These are phyloP conservation scores for Trichaptum fuscoviolaceum DNA, from an alignment of 768 basidiomycete species.

Conservation along the genomic window DNA sequence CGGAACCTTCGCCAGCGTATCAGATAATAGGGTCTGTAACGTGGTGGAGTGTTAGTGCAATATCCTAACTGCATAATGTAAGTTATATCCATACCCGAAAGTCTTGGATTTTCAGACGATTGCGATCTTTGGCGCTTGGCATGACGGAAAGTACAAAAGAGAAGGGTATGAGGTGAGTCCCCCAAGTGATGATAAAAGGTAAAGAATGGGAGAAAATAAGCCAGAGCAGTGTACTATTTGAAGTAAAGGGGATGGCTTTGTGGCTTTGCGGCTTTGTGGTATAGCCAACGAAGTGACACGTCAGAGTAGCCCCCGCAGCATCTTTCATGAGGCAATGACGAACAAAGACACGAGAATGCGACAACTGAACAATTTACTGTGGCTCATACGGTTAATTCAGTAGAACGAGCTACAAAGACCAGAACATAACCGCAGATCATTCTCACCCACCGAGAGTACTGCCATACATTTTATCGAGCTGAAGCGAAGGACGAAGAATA, in stretches of 20 bases:
- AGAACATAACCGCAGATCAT: too few species aligned
- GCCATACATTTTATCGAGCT: too few species aligned
- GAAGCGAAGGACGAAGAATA: neutral
- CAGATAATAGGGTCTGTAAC: neutral
- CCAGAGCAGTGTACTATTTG: neutral
- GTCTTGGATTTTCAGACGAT: too few species aligned
- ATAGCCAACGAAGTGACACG: neutral
- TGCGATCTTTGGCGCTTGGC: too few species aligned
- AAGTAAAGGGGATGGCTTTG: neutral
- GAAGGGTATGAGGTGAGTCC: too few species aligned
- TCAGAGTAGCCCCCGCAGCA: neutral
- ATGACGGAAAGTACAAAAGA: too few species aligned
- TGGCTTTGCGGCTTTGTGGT: neutral
- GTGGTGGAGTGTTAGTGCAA: neutral
- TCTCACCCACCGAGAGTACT: too few species aligned
- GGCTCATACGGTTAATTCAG: neutral
- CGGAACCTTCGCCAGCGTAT: neutral
- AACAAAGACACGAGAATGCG: neutral
- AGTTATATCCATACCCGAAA: too few species aligned
- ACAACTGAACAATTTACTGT: neutral
- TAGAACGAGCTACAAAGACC: neutral
- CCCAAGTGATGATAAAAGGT: too few species aligned
- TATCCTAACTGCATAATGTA: neutral
- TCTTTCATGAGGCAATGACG: neutral
- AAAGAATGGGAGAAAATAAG: neutral